phyloP scores from a whole-genome alignment of 2,329 filamentous ascomycete species.

The Lachnellula suecica region DNA sequence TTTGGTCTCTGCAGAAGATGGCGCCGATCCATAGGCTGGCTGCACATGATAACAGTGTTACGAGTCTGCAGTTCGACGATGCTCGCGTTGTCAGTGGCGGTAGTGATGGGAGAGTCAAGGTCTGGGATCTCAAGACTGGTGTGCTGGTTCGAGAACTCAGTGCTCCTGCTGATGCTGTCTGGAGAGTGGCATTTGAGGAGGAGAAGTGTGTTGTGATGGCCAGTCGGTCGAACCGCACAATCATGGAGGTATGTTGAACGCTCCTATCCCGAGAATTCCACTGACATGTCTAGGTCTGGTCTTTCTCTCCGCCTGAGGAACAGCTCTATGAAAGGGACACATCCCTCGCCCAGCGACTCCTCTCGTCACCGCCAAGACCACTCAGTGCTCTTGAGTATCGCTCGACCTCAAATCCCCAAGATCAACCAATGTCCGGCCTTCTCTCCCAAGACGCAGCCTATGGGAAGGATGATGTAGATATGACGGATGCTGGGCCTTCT shows the following conservation, averaged over 20 bases:
- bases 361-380: conserved; percentile 24
- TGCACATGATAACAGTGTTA: conserved; percentile 97
- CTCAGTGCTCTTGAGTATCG: conserved; percentile 33
- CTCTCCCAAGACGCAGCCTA: conserved; percentile 16
- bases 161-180: conserved; percentile 89
- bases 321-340: conserved; percentile 42
- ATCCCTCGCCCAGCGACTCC: conserved; percentile 29
- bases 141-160: conserved; percentile 89
- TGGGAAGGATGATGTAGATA: conserved; percentile 27
- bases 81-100: conserved; percentile 93
- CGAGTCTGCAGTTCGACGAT: conserved; percentile 95
- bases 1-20: conserved; percentile 92
- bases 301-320: conserved; percentile 84
- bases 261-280: conserved; percentile 25
- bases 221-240: conserved; percentile 77
- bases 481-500: conserved; percentile 29
- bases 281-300: conserved; percentile 71
- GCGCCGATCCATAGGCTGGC: conserved; percentile 90
- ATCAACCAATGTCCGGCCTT: conserved; percentile 29
- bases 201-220: conserved; percentile 98
- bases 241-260: conserved; percentile 82
- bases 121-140: conserved; percentile 94
- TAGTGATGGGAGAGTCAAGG: conserved; percentile 95
- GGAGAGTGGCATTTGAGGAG: conserved; percentile 96
- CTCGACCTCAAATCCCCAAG: conserved; percentile 13